These are phyloP conservation scores for Yamadazyma sp. DNA, from an alignment of 1,139 yeast genomes.

Conservation along the genomic window DNA sequence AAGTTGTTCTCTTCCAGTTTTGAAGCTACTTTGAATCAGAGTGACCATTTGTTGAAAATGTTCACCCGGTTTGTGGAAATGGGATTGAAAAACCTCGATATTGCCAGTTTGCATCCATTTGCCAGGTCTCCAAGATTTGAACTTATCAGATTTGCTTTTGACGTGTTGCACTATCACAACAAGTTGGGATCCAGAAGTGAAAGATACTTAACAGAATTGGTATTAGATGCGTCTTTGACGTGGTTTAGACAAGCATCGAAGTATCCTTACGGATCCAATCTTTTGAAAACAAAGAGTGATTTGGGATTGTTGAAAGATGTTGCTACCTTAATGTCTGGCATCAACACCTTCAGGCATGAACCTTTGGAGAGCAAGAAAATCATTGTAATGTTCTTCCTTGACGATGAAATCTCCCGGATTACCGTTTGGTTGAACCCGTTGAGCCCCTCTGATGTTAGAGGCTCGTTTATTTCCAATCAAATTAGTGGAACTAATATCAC, in stretches of 20 bases:
- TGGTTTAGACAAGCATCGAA: conserved; percentile 72
- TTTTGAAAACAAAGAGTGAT: conserved; percentile 70
- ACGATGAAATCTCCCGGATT: conserved; percentile 71
- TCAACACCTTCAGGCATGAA: conserved; percentile 20
- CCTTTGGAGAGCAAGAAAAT: conserved; percentile 45
- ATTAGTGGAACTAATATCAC: conserved; percentile 36
- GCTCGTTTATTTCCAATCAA: conserved; percentile 31
- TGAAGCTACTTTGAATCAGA: conserved; percentile 75
- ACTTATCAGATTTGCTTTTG: conserved; percentile 65
- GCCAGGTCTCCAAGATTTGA: conserved; percentile 77
- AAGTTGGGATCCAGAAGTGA: conserved; percentile 49
- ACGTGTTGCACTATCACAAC: conserved; percentile 58
- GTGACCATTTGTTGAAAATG: conserved; percentile 66
- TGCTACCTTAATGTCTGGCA: conserved; percentile 33
- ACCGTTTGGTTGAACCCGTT: conserved; percentile 81
- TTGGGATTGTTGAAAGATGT: conserved; percentile 56
- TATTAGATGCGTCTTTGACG: conserved; percentile 66
- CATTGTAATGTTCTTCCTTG: conserved; percentile 60
- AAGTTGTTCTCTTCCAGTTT: conserved; percentile 75
- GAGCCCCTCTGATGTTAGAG: conserved; percentile 43
- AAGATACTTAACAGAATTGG: conserved; percentile 44
- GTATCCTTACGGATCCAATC: conserved; percentile 86
- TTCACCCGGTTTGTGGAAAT: conserved; percentile 62
- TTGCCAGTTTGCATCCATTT: conserved; percentile 80
- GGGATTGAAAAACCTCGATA: conserved; percentile 54